Evolutionary conservation across 352 stramenopile species (phyloP).

Genomic region (Pseudoperonospora humuli): DNA sequence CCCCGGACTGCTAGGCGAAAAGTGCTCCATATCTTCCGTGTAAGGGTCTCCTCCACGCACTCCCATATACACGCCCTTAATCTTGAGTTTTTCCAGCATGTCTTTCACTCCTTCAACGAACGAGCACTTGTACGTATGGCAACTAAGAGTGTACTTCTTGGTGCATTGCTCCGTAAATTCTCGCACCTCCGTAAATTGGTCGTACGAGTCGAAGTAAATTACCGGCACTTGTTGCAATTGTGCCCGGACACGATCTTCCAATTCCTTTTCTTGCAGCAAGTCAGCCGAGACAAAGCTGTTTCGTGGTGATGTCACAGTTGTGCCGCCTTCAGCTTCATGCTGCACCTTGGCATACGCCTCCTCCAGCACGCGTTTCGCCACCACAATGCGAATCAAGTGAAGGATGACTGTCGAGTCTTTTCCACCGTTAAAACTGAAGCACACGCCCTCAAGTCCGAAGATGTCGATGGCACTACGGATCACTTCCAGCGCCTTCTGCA

Average conservation of each 20-base stretch:
- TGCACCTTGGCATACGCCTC: slow-evolving; percentile 12
- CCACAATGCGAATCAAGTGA: slow-evolving; percentile 79
- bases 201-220: slow-evolving; percentile 95
- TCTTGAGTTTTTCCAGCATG: slow-evolving; percentile 76
- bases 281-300: slow-evolving; percentile 48
- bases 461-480: slow-evolving; percentile 76
- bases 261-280: slow-evolving; percentile 37
- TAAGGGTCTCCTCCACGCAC: slow-evolving; percentile 90
- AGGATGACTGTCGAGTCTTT: slow-evolving; percentile 91
- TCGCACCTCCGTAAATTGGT: slow-evolving; percentile 92
- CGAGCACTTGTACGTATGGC: slow-evolving; percentile 79
- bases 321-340: slow-evolving; percentile 15
- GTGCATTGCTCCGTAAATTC: slow-evolving; percentile 80
- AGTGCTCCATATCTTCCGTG: slow-evolving; percentile 80
- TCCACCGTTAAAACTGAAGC: slow-evolving; percentile 90
- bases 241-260: slow-evolving; percentile 38
- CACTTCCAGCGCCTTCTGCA: slow-evolving; percentile 68
- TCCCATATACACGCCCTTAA: slow-evolving; percentile 89
- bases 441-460: slow-evolving; percentile 62
- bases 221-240: slow-evolving; percentile 60
- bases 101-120: slow-evolving; percentile 92
- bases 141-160: slow-evolving; percentile 43
- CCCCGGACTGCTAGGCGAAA: slow-evolving; percentile 74
- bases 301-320: slow-evolving; percentile 50
- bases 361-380: slow-evolving; percentile 65